Evolutionary conservation across 306 rosid species (phyloP), one percentile per base, ranked within the genome.

Genomic region (Lotus japonicus): DNA sequence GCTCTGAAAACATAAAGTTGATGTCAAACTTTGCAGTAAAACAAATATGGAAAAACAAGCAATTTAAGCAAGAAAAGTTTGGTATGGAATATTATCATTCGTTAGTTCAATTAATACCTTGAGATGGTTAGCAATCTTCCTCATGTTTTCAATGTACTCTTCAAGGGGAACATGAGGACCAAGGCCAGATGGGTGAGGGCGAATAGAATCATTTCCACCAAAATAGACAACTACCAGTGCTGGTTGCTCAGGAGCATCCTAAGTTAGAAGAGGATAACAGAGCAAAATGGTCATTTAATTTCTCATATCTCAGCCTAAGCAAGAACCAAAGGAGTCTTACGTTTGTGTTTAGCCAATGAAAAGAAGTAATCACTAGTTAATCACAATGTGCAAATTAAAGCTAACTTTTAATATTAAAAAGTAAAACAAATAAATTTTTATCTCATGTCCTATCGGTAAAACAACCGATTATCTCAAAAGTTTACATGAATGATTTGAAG

Each of bases 161-260:
- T 77, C 45, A 36, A 92, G 89, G 23, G 98, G 98, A 0, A 92
- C 94, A 65, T 83, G 91, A 28, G 83, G 74, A 28, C 84, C 87
- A 23, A 75, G 55, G 23, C 89, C 95, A 31, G 82, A 80, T 72
- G 92, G 80, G 56, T 83, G 84, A 28, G 95, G 83, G 12, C 19
- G 66, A 39, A 78, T 38, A 0, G 94, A 78, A 75, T 92, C 98
- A 75, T 88, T 92, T 0, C 97, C 98, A 10, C 98, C 98, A 57
- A 92, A 92, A 55, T 92, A 92, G 35, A 89, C 81, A n/a, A 92
- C 84, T 33, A 92, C 91, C 78, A 92, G 49, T 1, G 89, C 79
- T 36, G 97, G 98, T 62, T 92, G 97, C 5, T 70, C 13, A 3
- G 62, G 23, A 7, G 86, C 86, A 72, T 84, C 92, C 98, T 38